Evolutionary conservation across 495 filamentous ascomycete genomes (phyloP).

Genomic region (Cercophora newfieldiana): DNA sequence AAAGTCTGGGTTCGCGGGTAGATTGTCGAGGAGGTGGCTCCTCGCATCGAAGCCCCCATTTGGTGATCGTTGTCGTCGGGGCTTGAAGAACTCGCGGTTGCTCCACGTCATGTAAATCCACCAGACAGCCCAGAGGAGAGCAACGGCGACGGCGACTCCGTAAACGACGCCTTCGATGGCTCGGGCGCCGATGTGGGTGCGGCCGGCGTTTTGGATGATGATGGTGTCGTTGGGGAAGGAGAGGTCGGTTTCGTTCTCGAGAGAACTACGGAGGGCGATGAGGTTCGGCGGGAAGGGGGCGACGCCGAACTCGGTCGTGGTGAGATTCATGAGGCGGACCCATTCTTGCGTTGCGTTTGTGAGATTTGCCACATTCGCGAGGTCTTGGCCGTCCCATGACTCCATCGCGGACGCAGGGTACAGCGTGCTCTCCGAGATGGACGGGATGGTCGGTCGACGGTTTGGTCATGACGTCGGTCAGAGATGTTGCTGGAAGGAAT

Average conservation of each 20-base stretch:
- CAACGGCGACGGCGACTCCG: no score
- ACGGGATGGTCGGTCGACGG: neutral
- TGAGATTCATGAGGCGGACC: neutral
- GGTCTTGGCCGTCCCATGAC: neutral
- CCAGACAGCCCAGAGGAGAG: no score
- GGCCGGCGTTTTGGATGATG: neutral
- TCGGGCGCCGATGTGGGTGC: no score
- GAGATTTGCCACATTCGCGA: no score
- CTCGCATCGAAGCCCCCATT: neutral
- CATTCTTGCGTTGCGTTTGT: neutral
- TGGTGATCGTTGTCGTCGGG: neutral
- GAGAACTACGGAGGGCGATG: neutral
- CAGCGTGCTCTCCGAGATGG: neutral
- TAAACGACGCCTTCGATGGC: no score
- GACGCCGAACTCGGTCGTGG: neutral
- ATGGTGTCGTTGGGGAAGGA: neutral
- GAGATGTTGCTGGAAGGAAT: neutral
- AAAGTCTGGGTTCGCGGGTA: neutral
- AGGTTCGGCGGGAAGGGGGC: neutral
- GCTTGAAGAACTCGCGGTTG: neutral
- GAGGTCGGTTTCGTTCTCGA: neutral
- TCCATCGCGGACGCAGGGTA: neutral
- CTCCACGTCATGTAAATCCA: neutral
- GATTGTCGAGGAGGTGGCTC: neutral
- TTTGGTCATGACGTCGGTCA: neutral